Conservation (phyloP, 805 yeast species). For the Candida maesae region DNA sequence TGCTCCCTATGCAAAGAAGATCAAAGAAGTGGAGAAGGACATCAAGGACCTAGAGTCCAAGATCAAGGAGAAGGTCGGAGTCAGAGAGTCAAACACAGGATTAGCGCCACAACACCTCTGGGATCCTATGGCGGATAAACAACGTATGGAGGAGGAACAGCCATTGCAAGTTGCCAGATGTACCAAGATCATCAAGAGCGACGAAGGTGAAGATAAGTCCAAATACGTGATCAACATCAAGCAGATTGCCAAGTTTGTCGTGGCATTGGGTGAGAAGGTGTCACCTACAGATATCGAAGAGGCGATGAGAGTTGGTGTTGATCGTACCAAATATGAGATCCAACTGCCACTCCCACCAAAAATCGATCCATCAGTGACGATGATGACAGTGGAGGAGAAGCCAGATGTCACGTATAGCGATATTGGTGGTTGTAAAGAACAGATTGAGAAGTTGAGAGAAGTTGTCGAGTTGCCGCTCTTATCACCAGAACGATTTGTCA, state of each 20-base stretch:
- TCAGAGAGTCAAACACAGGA: conserved; percentile 97
- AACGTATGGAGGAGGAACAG: conserved; percentile 87
- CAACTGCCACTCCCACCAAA: conserved; percentile 97
- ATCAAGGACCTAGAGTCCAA: conserved; percentile 77
- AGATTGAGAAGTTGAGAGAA: conserved; percentile 92
- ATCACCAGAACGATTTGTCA: conserved; percentile 95
- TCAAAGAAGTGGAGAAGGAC: conserved; percentile 84
- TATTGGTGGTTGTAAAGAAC: conserved; percentile 98
- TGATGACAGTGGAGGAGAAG: conserved; percentile 99
- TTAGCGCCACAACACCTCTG: conserved; percentile 93
- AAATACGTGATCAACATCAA: conserved; percentile 95
- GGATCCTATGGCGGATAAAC: conserved; percentile 97
- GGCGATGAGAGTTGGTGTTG: conserved; percentile 99
- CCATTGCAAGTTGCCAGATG: conserved; percentile 98
- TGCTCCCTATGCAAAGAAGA: conserved; percentile 85
- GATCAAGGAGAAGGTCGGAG: conserved; percentile 92
- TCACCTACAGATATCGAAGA: conserved; percentile 99
- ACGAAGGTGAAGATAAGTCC: conserved; percentile 69
- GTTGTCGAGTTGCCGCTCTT: conserved; percentile 92
- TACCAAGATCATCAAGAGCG: conserved; percentile 83
- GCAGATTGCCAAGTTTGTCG: conserved; percentile 98
- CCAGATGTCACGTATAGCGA: conserved; percentile 99
- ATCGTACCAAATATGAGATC: conserved; percentile 93
- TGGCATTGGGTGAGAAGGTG: conserved; percentile 92
- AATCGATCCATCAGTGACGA: conserved; percentile 96